A percentile compares a stretch with the other conserved stretches of the same genome.
Conservation (phyloP, 352 stramenopile species). For the Phytophthora fragariae region DNA sequence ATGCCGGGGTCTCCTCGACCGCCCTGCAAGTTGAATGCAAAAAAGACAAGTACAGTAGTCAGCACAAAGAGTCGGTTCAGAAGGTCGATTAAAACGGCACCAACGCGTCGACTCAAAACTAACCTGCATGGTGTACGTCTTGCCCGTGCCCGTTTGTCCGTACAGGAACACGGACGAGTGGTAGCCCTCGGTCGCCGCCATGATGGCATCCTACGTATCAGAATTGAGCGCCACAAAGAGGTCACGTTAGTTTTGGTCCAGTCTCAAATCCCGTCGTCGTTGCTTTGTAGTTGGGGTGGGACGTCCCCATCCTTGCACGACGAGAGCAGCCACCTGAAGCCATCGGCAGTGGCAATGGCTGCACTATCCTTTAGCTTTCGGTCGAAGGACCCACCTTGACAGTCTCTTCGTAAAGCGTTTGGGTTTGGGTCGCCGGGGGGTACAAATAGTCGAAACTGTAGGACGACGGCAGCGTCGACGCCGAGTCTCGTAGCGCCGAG, state of each 20-base stretch:
- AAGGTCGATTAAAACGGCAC: constrained; percentile 17
- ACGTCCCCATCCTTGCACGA: constrained; percentile 38
- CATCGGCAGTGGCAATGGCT: not conserved
- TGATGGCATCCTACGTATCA: constrained; percentile 61
- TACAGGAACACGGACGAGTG: constrained; percentile 93
- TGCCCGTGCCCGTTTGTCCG: constrained; percentile 91
- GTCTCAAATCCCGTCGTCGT: constrained; percentile 1
- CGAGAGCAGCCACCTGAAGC: constrained; percentile 17
- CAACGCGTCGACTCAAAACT: not conserved
- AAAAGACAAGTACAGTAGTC: constrained; percentile 26
- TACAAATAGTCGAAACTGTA: constrained; percentile 93
- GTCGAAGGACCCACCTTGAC: constrained; percentile 51
- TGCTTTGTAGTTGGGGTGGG: constrained; percentile 25
- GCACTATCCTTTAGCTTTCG: not conserved
- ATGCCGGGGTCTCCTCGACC: constrained; percentile 72
- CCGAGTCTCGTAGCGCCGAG: constrained; percentile 30
- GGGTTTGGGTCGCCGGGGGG: constrained; percentile 65
- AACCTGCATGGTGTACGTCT: constrained; percentile 87
- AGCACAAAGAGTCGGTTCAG: constrained; percentile 33
- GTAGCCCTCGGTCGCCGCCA: constrained; percentile 78
- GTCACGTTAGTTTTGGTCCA: constrained; percentile 5
- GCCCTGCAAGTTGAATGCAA: constrained; percentile 26
- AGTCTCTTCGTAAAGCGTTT: constrained; percentile 87
- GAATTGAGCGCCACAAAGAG: not conserved
- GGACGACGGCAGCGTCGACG: constrained; percentile 62